Conservation (phyloP, 2,329 filamentous ascomycete genomes). For the Venturia aucupariae region DNA sequence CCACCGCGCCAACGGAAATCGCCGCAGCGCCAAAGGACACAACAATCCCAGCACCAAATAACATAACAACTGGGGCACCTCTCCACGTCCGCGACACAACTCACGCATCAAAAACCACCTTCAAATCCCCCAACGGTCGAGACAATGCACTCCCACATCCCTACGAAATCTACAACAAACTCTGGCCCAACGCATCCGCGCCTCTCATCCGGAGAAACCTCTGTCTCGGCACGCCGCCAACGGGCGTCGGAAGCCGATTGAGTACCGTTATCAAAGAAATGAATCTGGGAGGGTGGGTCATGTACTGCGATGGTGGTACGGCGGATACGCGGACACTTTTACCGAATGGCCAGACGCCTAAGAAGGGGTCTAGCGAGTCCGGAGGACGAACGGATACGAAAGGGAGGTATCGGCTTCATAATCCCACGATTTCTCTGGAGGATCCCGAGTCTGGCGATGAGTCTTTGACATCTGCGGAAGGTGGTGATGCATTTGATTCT, state of each 20-base stretch:
- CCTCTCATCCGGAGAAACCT: background rate
- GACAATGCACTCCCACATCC: background rate
- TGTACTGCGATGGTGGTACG: constrained; percentile 38
- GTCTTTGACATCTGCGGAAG: too few species aligned
- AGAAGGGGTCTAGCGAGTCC: background rate
- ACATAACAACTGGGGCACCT: background rate
- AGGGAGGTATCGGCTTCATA: too few species aligned
- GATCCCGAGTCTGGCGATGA: too few species aligned
- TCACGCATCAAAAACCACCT: background rate
- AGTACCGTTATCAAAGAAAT: constrained; percentile 59
- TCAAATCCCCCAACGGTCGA: background rate
- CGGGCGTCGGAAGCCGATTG: constrained; percentile 31
- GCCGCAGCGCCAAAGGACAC: constrained; percentile 20
- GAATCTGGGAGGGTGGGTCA: constrained; percentile 53
- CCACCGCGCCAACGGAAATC: constrained; percentile 16
- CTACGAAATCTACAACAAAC: background rate
- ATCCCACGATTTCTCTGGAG: too few species aligned
- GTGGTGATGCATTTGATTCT: background rate
- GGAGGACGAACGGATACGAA: too few species aligned
- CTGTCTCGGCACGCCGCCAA: background rate
- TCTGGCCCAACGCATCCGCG: background rate
- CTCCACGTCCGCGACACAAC: background rate
- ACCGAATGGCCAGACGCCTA: background rate
- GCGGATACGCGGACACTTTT: background rate
- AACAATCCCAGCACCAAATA: background rate